Base-by-base conservation (phyloP, 108 stramenopile species). In the Fragilaria radians region DNA sequence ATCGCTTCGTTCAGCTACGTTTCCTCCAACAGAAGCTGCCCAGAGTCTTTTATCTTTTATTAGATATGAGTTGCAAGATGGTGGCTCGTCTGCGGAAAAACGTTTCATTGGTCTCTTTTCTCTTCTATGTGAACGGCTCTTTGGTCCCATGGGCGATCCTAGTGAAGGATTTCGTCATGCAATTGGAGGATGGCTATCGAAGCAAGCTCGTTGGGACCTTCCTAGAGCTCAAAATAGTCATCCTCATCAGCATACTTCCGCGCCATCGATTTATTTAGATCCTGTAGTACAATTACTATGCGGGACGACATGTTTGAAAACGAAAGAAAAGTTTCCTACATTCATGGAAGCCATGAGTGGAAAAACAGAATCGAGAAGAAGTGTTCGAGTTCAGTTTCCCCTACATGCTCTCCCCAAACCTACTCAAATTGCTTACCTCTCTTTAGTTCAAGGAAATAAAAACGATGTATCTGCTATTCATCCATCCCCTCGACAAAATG, bases 221-320 rank as follows among this genome's bases (percentile, higher is more conserved):
- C 62, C 62, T 11, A 28, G 56, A 45, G 27, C 54, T 42, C 36
- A 26, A 14, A 7, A 14, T 2, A 14, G 32, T 17, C 36, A 42
- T 42, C 11, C 36, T 14, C 36, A 42, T 42, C 36, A 42, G 11
- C 36, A 11, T 42, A 7, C 36, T 11, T 68, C 71, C 0, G 19
- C 29, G 31, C 34, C 42, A n/a, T 71, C 78, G n/a, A 58, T 78
- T 25, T 71, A 74, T 22, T 34, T 58, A 14, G 91, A 93, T 76
- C 87, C 91, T 4, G 79, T 93, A 25, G 78, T 93, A 19, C 69
- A 83, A 46, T 65, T 93, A 27, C 62, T 93, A n/a, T 70, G 80
- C 21, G 73, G 75, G 5, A 17, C 47, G 17, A 18, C 33, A 28
- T 53, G 19, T 25, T 47, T 61, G 4, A 32, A 33, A 34, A 32